Evolutionary conservation across 768 basidiomycete species (phyloP).

Genomic region (Boletus speciosus): DNA sequence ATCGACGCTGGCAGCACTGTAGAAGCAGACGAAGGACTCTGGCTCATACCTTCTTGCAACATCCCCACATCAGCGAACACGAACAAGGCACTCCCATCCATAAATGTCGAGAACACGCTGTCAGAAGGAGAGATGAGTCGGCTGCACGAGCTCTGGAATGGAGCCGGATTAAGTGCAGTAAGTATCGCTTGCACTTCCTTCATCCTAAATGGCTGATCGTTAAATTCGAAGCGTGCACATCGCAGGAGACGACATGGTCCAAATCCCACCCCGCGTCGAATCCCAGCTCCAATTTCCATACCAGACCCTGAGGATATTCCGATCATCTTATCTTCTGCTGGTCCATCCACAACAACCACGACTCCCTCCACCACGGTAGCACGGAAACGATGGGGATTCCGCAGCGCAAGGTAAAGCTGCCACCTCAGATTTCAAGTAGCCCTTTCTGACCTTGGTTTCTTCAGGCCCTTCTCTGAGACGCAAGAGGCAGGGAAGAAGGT

Average conservation of each 20-base stretch:
- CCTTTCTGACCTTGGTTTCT: neutral
- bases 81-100: constrained; percentile 14
- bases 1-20: neutral
- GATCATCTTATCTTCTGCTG: neutral
- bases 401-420: constrained; percentile 19
- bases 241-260: constrained; percentile 17
- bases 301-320: constrained; percentile 1
- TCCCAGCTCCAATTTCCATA: constrained; percentile 13
- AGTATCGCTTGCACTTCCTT: neutral
- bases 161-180: constrained; percentile 22
- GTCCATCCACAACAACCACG: neutral
- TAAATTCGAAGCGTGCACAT: constrained; percentile 20
- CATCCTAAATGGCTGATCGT: neutral
- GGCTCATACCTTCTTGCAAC: neutral
- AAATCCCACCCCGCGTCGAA: neutral
- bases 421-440: neutral
- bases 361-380: neutral
- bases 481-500: constrained; percentile 7
- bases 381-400: constrained; percentile 15
- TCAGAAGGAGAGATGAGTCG: constrained; percentile 17
- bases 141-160: constrained; percentile 27
- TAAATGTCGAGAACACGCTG: constrained; percentile 16
- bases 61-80: neutral
- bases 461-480: constrained; percentile 13
- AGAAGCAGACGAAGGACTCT: neutral